Evolutionary conservation across 1,139 yeast genomes (phyloP).

Genomic region (Sugiyamaella paludigena): DNA sequence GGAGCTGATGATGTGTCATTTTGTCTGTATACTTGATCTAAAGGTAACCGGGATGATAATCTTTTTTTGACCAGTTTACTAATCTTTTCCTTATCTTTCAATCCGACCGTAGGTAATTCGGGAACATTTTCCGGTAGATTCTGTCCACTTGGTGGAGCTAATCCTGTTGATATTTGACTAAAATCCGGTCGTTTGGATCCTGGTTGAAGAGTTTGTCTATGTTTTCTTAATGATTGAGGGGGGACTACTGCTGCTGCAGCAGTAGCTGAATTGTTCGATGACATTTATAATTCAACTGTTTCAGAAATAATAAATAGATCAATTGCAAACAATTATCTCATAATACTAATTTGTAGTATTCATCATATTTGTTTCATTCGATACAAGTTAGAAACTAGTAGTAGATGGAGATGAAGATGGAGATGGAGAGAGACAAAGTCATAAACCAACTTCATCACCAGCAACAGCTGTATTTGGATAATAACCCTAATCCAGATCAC

Average conservation of each 20-base stretch:
- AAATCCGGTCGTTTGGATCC: constrained; percentile 12
- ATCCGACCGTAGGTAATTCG: constrained; percentile 27
- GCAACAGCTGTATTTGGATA: too few species aligned
- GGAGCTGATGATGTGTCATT: constrained; percentile 22
- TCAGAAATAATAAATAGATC: too few species aligned
- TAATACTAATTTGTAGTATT: too few species aligned
- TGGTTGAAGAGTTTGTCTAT: constrained; percentile 33
- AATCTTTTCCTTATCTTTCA: constrained; percentile 28
- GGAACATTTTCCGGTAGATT: constrained; percentile 20
- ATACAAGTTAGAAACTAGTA: too few species aligned
- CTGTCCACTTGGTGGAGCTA: constrained; percentile 15
- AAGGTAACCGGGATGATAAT: constrained; percentile 27
- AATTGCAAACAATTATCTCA: too few species aligned
- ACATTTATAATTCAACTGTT: too few species aligned
- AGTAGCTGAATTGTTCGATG: too few species aligned
- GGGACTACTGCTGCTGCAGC: constrained; percentile 2
- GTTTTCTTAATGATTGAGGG: constrained; percentile 34
- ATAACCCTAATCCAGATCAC: too few species aligned
- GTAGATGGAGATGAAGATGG: too few species aligned
- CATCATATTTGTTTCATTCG: too few species aligned
- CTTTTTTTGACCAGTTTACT: constrained; percentile 31
- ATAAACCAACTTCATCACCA: too few species aligned
- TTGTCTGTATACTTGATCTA: constrained; percentile 16
- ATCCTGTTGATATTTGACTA: constrained; percentile 4
- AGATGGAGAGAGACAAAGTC: too few species aligned